Evolutionary conservation across 1,284 basidiomycete genomes (phyloP).

Genomic region (Rhodotorula sp.): DNA sequence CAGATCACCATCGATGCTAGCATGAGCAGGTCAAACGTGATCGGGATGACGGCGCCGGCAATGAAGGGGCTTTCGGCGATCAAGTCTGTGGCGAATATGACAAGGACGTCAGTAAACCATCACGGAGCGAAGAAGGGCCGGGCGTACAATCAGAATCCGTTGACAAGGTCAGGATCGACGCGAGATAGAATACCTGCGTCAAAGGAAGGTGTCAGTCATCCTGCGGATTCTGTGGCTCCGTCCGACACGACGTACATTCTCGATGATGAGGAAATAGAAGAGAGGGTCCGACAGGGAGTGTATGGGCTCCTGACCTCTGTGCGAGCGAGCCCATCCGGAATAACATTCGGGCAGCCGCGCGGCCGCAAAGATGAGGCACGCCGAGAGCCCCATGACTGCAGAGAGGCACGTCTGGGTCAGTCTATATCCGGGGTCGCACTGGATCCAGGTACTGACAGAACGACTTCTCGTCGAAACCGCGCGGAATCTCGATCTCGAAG

Average conservation of each 20-base stretch:
- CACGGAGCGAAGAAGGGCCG: too few species aligned
- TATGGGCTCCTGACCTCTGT: background rate
- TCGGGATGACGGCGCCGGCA: background rate
- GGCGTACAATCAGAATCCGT: background rate
- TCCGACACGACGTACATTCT: background rate
- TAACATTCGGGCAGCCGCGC: background rate
- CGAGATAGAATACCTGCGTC: background rate
- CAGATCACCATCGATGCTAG: background rate
- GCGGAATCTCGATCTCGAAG: background rate
- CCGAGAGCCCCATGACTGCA: background rate
- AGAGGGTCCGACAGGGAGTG: slow-evolving; percentile 3
- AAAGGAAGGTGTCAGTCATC: background rate
- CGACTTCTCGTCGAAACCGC: background rate
- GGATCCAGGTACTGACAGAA: background rate
- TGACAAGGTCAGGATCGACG: background rate
- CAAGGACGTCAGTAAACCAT: too few species aligned
- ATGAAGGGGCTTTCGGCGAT: background rate
- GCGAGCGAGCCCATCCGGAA: background rate
- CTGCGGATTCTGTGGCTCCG: too few species aligned
- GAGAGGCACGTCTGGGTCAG: background rate
- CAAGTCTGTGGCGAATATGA: background rate
- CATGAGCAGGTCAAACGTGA: background rate
- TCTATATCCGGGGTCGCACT: too few species aligned
- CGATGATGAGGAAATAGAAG: slow-evolving; percentile 9
- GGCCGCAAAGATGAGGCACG: background rate